Evolutionary conservation across 768 basidiomycete genomes (phyloP), one percentile per base, ranked within the genome.

Genomic region (Auriscalpium orientale): DNA sequence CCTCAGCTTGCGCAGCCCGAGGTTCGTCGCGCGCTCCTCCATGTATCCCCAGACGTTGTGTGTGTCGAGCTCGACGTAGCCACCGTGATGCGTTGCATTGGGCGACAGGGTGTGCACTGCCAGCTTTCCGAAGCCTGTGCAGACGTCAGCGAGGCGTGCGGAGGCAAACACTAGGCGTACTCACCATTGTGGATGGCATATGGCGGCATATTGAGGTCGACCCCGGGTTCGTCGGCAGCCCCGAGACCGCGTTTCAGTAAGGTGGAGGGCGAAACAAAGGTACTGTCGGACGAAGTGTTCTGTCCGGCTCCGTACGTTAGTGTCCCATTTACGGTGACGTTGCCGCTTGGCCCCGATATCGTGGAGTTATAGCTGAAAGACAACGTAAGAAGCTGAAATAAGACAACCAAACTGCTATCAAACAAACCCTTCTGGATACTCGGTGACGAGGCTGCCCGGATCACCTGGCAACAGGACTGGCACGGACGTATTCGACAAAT

Each of bases 1-100:
- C 3, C 76, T 68, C 51, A 88, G 68, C 6, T 76, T 65, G 61
- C 75, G 71, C 45, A 89, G 56, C 5, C 85, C 84, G 21, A 78
- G 67, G 68, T 85, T 75, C 4, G 87, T 85, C 1, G 86, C 72
- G 59, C 79, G 79, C 60, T 82, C 84, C 65, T 87, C 83, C 83
- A 87, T 84, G 63, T 82, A 66, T 16, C 87, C 86, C 75, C 79
- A 89, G 55, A 88, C 58, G 66, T 84, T 89, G 67, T 89, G 87
- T 15, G 78, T 76, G 59, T 89, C 85, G 35, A 86, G 71, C 60
- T 89, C 85, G 11, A 72, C 75, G 55, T 76, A 74, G 1, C 87
- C 88, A 47, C 76, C 75, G 8, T 72, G 72, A 66, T 89, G 85
- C 1, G 86, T 84, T 0, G 86, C 86, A 59, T 89, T 89, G 3